A percentile compares a stretch with the other conserved stretches of the same genome.
phyloP scores from a whole-genome alignment of 192 early-diverging fungal species.

The Rhizophlyctis rosea region DNA sequence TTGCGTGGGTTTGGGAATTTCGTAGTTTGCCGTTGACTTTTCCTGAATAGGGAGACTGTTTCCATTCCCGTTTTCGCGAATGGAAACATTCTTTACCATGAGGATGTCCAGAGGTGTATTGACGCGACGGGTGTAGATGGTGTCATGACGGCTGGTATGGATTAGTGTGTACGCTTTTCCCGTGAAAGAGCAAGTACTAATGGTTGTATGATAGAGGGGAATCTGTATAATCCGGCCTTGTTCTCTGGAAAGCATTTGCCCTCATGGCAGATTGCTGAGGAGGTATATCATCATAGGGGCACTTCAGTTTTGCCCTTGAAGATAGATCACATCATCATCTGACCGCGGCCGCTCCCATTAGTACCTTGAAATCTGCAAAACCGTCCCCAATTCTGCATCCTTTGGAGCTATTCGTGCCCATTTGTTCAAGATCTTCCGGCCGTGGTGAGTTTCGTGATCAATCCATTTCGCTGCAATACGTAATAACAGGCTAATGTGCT shows the following conservation, averaged over 20 bases:
- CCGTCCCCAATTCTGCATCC: conserved; percentile 57
- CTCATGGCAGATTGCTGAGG: conserved; percentile 75
- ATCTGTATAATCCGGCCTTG: conserved; percentile 78
- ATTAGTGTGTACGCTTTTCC: conserved; percentile 29
- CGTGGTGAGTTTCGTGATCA: conserved; percentile 22
- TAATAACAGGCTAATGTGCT: conserved; percentile 19
- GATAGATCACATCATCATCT: neutral
- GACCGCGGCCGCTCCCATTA: conserved; percentile 15
- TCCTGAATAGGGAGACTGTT: conserved; percentile 56
- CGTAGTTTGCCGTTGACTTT: neutral
- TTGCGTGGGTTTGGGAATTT: neutral
- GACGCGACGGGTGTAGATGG: conserved; percentile 85
- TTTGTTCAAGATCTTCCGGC: conserved; percentile 87
- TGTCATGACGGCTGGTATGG: conserved; percentile 79
- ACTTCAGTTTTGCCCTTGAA: neutral
- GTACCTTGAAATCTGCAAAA: conserved; percentile 81
- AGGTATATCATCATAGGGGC: conserved; percentile 22
- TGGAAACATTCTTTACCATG: conserved; percentile 93
- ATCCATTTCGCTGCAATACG: neutral
- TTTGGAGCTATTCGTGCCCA: conserved; percentile 75
- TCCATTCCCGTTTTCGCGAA: conserved; percentile 94
- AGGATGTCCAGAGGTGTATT: conserved; percentile 83
- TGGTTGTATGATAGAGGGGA: conserved; percentile 34
- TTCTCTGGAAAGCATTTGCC: conserved; percentile 68
- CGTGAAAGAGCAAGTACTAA: no score